These are phyloP conservation scores for Naganishia antarctica DNA, from an alignment of 768 basidiomycete genomes.

Conservation along the genomic window DNA sequence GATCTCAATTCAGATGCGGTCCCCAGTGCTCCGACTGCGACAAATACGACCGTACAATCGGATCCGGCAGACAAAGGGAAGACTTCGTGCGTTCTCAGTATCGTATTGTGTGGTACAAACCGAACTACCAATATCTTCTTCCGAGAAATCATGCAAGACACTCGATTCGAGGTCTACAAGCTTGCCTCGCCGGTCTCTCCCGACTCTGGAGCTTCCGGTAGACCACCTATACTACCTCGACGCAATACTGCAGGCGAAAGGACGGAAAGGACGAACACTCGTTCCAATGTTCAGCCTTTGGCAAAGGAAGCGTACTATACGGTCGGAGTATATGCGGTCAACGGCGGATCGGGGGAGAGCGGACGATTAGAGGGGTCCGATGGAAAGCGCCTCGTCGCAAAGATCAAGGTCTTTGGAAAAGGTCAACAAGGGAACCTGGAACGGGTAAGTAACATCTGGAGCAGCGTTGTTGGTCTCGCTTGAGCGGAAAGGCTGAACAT, in stretches of 20 bases:
- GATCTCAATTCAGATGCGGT: too few relatives aligned
- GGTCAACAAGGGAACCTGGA: constrained; percentile 21
- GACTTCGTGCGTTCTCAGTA: not conserved
- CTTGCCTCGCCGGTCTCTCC: not conserved
- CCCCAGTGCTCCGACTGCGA: too few relatives aligned
- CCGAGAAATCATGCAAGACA: constrained; percentile 6
- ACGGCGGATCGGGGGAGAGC: not conserved
- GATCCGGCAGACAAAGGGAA: not conserved
- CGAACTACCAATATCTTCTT: constrained; percentile 19
- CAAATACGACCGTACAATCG: too few relatives aligned
- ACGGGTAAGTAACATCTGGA: not conserved
- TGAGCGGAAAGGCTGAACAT: too few relatives aligned
- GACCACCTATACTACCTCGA: not conserved
- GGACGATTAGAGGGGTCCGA: not conserved
- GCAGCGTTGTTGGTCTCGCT: too few relatives aligned
- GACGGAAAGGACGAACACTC: not conserved
- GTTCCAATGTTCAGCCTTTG: not conserved
- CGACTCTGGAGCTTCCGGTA: not conserved
- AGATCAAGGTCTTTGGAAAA: constrained; percentile 18
- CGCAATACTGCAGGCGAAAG: not conserved
- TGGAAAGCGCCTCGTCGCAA: not conserved
- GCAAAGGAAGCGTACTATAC: constrained; percentile 1
- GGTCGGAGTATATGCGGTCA: not conserved
- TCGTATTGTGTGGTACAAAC: constrained; percentile 22
- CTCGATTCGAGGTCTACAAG: constrained; percentile 21